Conservation (phyloP, 306 rosid genomes). For the Abrus pulchellus region DNA sequence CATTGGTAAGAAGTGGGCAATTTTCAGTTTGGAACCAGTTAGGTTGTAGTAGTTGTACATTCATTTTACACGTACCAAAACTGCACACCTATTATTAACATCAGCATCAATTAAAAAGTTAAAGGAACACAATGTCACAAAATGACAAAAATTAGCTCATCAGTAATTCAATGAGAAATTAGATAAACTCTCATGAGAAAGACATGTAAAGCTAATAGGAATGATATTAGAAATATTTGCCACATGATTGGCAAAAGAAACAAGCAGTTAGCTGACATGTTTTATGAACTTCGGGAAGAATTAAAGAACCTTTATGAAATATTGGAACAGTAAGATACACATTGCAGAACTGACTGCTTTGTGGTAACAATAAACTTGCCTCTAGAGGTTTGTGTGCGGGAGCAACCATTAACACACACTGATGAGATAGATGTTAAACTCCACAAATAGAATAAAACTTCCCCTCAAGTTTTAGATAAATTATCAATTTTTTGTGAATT, state of each 20-base stretch:
- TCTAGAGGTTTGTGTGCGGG: background rate
- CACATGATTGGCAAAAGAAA: background rate
- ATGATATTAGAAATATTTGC: conserved; percentile 9
- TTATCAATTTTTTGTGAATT: background rate
- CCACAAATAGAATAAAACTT: background rate
- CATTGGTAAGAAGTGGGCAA: background rate
- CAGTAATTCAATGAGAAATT: background rate
- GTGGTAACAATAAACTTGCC: background rate
- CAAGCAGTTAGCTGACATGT: background rate
- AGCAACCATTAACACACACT: background rate
- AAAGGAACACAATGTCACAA: background rate
- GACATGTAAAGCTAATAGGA: background rate
- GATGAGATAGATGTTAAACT: background rate
- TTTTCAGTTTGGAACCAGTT: conserved; percentile 20
- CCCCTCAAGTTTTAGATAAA: conserved; percentile 10
- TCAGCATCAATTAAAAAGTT: background rate
- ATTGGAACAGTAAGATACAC: conserved; percentile 7
- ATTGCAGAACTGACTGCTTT: conserved; percentile 14
- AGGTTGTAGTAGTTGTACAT: background rate
- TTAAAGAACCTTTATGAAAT: background rate
- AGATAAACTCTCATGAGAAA: background rate
- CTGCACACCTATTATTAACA: background rate
- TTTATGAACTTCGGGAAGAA: background rate
- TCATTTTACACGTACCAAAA: background rate
- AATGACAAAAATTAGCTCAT: conserved; percentile 3